Base-by-base conservation (phyloP, 2,329 filamentous ascomycete genomes). In the Didymosphaeria variabile region DNA sequence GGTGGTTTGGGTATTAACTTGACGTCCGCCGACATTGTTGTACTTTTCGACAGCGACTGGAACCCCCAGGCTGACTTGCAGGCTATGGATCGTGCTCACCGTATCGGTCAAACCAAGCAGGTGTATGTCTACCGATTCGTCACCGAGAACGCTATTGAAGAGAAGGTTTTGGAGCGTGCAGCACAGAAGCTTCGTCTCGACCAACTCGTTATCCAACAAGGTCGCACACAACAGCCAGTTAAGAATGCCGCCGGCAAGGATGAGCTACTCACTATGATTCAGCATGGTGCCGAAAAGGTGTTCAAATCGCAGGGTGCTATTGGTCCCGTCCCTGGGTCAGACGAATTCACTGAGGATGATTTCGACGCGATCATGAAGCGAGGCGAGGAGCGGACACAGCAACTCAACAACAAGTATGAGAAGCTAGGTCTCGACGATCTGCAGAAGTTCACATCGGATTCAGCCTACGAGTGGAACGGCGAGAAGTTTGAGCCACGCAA, bases 391-490 rank as follows among this genome's bases (percentile, higher is more conserved):
- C 88, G 94, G 60, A 99, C 95, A 0, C 93, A 94, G 65, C 86
- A 95, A 77, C 86, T 99, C 45, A 98, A 93, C 75, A 90, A 92
- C 67, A 94, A 93, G 79, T 99, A 98, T 72, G 95, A 98, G 78
- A 97, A 97, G 77, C 88, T 99, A 44, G 95, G 96, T 66, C 91
- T 99, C 32, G 95, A 99, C 76, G 95, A 99, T 69, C 81, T 99
- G 46, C 95, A 99, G 76, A 98, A 98, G 75, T 99, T 99, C 79
- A 95, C 91, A 1, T 97, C 94, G 0, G 95, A 99, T 72, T 97
- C 93, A 57, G 94, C 96, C 0, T 99, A 99, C 72, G 95, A 98
- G 76, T 99, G 96, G 96, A 99, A 99, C 66, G 95, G 95, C 50
- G 90, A 98, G 80, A 94, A 94, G 72, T 99, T 99, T 77, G 92